Base-by-base conservation (phyloP, 2,329 filamentous ascomycete genomes). In the Cladobotryum protrusum region DNA sequence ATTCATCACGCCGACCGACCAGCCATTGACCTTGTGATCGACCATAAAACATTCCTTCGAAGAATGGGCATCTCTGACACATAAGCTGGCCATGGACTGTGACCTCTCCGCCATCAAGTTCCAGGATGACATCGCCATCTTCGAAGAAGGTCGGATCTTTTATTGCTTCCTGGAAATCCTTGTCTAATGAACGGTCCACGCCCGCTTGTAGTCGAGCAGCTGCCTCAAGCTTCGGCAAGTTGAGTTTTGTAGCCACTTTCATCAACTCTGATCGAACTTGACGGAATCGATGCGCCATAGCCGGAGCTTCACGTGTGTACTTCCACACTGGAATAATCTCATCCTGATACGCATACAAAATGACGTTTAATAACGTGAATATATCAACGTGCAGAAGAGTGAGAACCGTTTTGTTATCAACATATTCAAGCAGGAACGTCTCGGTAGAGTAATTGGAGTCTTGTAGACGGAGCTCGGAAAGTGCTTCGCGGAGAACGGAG, bases 61-160 rank as follows among this genome's bases (percentile, higher is more conserved):
- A 99, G 75, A 96, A 99, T 0, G 89, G 90, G 59, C 91, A 96
- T 56, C 93, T 78, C 60, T 85, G 83, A 56, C 89, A 91, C 34
- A 96, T 66, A 3, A 97, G 67, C 4, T 83, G 76, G 56, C 89
- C 92, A 61, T 99, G 93, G 1, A 86, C 84, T 13, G 74, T 72
- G 33, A 90, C 70, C 24, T 84, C 84, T n/a, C 81, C 79, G 18
- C 84, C 86, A 52, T 87, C 82, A 11, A 97, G 75, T 57, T 96
- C 84, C 15, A 97, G 72, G 5, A 92, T 64, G 6, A 89, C 78
- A 65, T 99, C 91, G 3, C 83, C 86, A 60, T 89, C 86, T 6
- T 86, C 81, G 55, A 93, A 92, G 63, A 89, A 96, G 0, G 70
- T 67, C 0, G 76, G 68, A 50, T 95, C 85, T 5, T 76, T 73